These are phyloP conservation scores for Dactylellina sp. DNA, from an alignment of 2,329 filamentous ascomycete genomes.

Conservation along the genomic window DNA sequence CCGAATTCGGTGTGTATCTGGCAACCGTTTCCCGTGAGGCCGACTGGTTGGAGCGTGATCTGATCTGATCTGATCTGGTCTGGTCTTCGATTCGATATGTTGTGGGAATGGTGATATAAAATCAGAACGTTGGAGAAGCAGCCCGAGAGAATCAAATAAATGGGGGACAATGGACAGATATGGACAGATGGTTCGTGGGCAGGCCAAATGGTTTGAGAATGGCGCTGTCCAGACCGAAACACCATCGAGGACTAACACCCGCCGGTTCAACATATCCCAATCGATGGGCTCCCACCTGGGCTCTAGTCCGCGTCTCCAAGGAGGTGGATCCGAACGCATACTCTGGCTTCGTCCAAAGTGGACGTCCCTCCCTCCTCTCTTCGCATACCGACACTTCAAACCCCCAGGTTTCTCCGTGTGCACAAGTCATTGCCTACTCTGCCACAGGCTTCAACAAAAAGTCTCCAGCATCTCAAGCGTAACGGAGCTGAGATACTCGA, in stretches of 20 bases:
- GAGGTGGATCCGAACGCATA: conserved; percentile 54
- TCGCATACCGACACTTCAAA: too few species aligned
- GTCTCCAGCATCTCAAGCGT: too few species aligned
- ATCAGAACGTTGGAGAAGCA: conserved; percentile 13
- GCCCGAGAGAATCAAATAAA: conserved; percentile 27
- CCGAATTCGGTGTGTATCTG: too few species aligned
- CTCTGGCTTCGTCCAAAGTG: conserved; percentile 33
- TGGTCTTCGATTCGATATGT: too few species aligned
- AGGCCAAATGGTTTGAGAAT: conserved; percentile 48
- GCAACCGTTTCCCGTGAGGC: neutral
- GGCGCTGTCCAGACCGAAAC: conserved; percentile 42
- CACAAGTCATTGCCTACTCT: neutral
- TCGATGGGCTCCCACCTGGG: conserved; percentile 38
- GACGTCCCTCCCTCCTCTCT: conserved; percentile 3
- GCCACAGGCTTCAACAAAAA: too few species aligned
- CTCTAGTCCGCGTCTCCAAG: conserved; percentile 49
- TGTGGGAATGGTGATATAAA: conserved; percentile 7
- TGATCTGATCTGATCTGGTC: neutral
- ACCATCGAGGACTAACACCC: conserved; percentile 22
- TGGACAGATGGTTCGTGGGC: conserved; percentile 40
- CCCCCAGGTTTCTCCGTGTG: too few species aligned
- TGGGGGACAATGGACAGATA: conserved; percentile 39
- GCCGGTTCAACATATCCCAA: conserved; percentile 45
- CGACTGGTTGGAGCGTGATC: neutral
- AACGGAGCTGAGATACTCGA: too few species aligned